phyloP scores from a whole-genome alignment of 768 basidiomycete genomes.

The Pleurotus platypus region DNA sequence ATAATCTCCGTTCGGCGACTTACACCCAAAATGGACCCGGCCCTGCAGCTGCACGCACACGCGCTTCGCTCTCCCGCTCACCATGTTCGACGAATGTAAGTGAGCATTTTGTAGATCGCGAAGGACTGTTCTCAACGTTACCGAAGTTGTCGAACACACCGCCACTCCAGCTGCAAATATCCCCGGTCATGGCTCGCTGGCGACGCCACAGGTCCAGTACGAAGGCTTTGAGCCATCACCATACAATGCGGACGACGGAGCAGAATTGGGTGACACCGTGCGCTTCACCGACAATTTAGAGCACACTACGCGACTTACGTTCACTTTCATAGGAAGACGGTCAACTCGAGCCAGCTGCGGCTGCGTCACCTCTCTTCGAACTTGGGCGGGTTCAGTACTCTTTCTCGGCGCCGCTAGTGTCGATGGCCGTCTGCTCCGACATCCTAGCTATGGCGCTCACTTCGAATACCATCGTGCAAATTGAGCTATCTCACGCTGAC shows the following conservation, averaged over 20 bases:
- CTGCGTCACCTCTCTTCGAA: slow-evolving; percentile 65
- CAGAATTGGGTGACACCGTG: slow-evolving; percentile 31
- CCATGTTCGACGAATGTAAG: slow-evolving; percentile 71
- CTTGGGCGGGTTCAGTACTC: slow-evolving; percentile 88
- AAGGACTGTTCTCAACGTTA: slow-evolving; percentile 9
- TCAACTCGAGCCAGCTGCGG: slow-evolving; percentile 25
- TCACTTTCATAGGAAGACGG: slow-evolving; percentile 22
- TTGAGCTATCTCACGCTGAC: slow-evolving; percentile 85
- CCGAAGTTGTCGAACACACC: slow-evolving; percentile 83
- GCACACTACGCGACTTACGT: neutral
- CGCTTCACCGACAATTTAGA: neutral
- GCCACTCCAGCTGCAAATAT: slow-evolving; percentile 40
- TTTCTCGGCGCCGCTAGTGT: slow-evolving; percentile 79
- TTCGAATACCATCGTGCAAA: slow-evolving; percentile 77
- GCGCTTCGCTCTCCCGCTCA: neutral
- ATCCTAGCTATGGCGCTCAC: slow-evolving; percentile 80
- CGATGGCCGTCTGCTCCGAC: slow-evolving; percentile 83
- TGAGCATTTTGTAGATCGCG: slow-evolving; percentile 10
- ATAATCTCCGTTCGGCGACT: neutral
- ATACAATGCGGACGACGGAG: slow-evolving; percentile 46
- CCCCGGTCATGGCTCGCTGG: slow-evolving; percentile 26
- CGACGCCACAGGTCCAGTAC: slow-evolving; percentile 64
- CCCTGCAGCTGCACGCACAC: neutral
- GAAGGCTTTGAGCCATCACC: slow-evolving; percentile 87
- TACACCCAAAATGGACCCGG: slow-evolving; percentile 4